phyloP scores from a whole-genome alignment of 306 rosid species.

The Trifolium repens region DNA sequence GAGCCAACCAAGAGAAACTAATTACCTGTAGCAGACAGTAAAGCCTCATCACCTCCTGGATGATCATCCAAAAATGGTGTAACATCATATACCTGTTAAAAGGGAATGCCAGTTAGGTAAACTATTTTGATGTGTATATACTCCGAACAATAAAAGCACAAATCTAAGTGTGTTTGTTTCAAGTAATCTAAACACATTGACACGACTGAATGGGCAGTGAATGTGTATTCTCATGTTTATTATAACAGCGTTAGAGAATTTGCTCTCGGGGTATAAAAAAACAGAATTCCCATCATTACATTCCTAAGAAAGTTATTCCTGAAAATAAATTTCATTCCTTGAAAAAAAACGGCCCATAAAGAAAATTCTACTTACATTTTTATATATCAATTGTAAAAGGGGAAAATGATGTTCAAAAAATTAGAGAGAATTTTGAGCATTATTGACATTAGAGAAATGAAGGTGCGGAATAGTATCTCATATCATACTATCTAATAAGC shows the following conservation, averaged over 20 bases:
- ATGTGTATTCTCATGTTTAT: too few species aligned
- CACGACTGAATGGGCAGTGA: background rate
- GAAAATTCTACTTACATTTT: too few species aligned
- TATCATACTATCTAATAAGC: background rate
- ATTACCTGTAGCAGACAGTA: constrained; percentile 74
- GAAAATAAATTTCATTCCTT: too few species aligned
- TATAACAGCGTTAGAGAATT: too few species aligned
- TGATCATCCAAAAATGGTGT: constrained; percentile 89
- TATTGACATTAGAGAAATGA: background rate
- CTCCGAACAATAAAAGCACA: background rate
- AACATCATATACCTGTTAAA: constrained; percentile 79
- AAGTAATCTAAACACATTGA: background rate
- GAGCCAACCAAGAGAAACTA: constrained; percentile 28
- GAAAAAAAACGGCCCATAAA: too few species aligned
- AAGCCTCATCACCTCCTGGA: constrained; percentile 96
- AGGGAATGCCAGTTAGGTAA: constrained; percentile 21
- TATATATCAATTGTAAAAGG: too few species aligned
- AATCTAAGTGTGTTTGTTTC: background rate
- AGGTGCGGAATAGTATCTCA: background rate
- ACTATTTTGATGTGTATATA: background rate
- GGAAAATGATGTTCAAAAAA: too few species aligned
- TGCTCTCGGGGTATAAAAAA: too few species aligned
- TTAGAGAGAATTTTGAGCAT: background rate
- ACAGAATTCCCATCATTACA: too few species aligned
- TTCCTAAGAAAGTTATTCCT: too few species aligned